Conservation (phyloP, 2,329 filamentous ascomycete species). For the Aspergillus tubingensis region DNA sequence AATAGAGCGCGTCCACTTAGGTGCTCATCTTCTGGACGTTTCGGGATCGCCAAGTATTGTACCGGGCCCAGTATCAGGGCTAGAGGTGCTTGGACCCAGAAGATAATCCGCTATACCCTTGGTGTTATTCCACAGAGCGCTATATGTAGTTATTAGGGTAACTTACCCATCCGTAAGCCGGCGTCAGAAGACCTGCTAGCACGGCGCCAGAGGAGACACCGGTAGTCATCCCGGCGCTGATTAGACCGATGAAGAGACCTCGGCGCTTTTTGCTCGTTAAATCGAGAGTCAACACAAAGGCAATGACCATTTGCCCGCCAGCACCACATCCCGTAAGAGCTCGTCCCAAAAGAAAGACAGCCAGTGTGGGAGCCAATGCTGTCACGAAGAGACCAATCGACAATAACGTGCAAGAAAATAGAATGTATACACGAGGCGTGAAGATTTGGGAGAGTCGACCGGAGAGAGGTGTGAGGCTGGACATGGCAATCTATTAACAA, state of each 20-base stretch:
- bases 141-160: background rate
- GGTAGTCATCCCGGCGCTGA: conserved; percentile 72
- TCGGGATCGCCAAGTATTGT: conserved; percentile 68
- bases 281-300: conserved; percentile 76
- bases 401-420: conserved; percentile 61
- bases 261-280: conserved; percentile 66
- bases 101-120: conserved; percentile 63
- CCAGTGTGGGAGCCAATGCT: conserved; percentile 60
- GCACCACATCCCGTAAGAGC: conserved; percentile 68
- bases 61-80: conserved; percentile 62
- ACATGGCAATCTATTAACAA: conserved; percentile 55
- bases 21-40: conserved; percentile 38
- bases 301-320: conserved; percentile 71
- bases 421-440: conserved; percentile 65
- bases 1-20: conserved; percentile 43
- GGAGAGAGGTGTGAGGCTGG: conserved; percentile 65
- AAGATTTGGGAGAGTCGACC: conserved; percentile 76
- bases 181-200: conserved; percentile 66
- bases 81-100: conserved; percentile 70
- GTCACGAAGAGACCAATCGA: conserved; percentile 66
- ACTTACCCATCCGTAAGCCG: conserved; percentile 69
- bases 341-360: conserved; percentile 68
- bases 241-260: conserved; percentile 71
- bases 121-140: background rate
- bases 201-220: conserved; percentile 73